These are phyloP conservation scores for Tricholoma matsutake DNA, from an alignment of 768 basidiomycete species.

Conservation along the genomic window DNA sequence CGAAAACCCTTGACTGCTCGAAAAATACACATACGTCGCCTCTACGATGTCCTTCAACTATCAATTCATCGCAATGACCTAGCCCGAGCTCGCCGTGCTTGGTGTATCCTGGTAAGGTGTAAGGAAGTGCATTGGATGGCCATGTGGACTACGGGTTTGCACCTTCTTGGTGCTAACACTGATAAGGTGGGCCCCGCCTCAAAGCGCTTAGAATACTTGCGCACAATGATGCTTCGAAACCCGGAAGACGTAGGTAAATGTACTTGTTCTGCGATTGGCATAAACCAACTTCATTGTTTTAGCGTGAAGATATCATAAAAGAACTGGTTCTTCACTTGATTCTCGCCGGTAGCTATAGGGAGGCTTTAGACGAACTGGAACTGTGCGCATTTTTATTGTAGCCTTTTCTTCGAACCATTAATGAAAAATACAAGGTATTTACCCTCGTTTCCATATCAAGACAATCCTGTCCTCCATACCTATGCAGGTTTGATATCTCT, in stretches of 20 bases:
- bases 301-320: slow-evolving; percentile 75
- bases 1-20: slow-evolving; percentile 52
- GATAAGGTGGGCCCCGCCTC: slow-evolving; percentile 26
- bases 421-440: slow-evolving; percentile 55
- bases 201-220: slow-evolving; percentile 56
- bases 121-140: slow-evolving; percentile 73
- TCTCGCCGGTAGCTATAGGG: slow-evolving; percentile 48
- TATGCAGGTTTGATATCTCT: slow-evolving; percentile 80
- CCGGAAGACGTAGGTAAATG: slow-evolving; percentile 56
- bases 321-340: slow-evolving; percentile 74
- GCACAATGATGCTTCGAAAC: slow-evolving; percentile 67
- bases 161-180: slow-evolving; percentile 42
- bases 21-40: slow-evolving; percentile 68
- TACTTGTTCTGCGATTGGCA: neutral
- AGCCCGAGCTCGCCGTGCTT: slow-evolving; percentile 61
- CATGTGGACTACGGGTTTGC: slow-evolving; percentile 68
- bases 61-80: slow-evolving; percentile 67
- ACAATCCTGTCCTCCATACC: slow-evolving; percentile 73
- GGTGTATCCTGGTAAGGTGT: slow-evolving; percentile 73
- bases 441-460: slow-evolving; percentile 84
- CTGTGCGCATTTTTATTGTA: slow-evolving; percentile 48
- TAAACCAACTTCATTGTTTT: slow-evolving; percentile 7
- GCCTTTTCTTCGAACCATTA: slow-evolving; percentile 2
- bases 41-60: slow-evolving; percentile 73
- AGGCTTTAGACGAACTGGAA: slow-evolving; percentile 84